Evolutionary conservation across 129 eudicot species (phyloP).

Genomic region (Centrapalus pauciflorus): DNA sequence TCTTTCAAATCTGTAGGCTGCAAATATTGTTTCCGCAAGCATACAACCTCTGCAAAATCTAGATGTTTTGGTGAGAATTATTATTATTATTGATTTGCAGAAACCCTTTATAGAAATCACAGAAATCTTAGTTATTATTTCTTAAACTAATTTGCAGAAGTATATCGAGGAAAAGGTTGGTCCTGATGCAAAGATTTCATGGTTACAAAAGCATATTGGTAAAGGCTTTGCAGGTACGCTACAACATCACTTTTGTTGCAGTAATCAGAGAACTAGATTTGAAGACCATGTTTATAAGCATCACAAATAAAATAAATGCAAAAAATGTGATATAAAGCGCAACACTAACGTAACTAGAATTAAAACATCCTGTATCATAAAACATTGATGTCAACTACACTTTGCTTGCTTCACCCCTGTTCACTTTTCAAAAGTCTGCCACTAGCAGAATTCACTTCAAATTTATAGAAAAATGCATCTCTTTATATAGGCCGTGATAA

Average conservation of each 20-base stretch:
- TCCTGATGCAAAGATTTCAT: constrained; percentile 59
- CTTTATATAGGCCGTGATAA: too few species aligned
- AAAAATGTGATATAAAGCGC: neutral
- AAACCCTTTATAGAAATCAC: neutral
- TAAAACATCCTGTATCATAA: neutral
- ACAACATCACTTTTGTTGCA: neutral
- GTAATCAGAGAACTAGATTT: neutral
- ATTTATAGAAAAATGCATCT: too few species aligned
- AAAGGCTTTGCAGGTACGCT: constrained; percentile 70
- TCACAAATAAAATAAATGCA: neutral
- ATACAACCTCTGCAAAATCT: constrained; percentile 88
- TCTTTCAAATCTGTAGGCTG: constrained; percentile 44
- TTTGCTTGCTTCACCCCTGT: too few species aligned
- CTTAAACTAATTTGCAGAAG: constrained; percentile 34
- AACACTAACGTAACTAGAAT: neutral
- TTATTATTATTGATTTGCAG: neutral
- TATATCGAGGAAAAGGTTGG: constrained; percentile 60
- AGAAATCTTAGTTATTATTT: neutral
- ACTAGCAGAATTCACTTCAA: too few species aligned
- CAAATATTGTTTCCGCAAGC: constrained; percentile 72
- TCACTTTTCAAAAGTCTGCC: too few species aligned
- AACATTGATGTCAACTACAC: neutral
- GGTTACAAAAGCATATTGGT: constrained; percentile 51
- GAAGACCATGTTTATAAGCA: neutral
- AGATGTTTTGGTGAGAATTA: constrained; percentile 39